These are phyloP conservation scores for Dryas alaskensis DNA, from an alignment of 306 rosid genomes.

Conservation along the genomic window DNA sequence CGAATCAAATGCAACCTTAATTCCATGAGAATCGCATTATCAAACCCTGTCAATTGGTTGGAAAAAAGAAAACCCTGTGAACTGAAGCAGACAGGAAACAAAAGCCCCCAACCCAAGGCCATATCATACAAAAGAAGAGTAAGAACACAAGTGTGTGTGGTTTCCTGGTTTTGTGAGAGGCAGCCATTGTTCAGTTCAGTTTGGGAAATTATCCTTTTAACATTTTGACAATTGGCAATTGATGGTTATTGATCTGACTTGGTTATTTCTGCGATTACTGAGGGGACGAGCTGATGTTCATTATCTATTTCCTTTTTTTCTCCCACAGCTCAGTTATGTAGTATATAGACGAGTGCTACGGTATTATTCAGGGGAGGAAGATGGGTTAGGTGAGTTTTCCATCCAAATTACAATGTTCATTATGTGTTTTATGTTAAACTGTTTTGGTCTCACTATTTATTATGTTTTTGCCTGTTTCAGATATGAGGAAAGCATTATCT, in stretches of 20 bases:
- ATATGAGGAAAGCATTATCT: constrained; percentile 97
- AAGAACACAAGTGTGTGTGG: not conserved
- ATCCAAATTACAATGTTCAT: not conserved
- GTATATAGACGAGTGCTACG: constrained; percentile 92
- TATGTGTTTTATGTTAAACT: not conserved
- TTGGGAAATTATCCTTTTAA: no score
- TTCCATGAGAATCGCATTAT: not conserved
- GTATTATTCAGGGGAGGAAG: constrained; percentile 97
- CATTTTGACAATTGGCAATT: no score
- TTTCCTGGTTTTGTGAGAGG: not conserved
- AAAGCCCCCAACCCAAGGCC: not conserved
- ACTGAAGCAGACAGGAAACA: not conserved
- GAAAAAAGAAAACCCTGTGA: not conserved
- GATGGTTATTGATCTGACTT: not conserved
- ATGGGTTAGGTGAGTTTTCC: constrained; percentile 75
- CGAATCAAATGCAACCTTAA: not conserved
- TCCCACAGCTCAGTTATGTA: constrained; percentile 81
- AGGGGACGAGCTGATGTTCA: constrained; percentile 11
- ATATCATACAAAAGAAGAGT: not conserved
- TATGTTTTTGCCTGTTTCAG: constrained; percentile 40
- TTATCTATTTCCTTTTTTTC: constrained; percentile 5
- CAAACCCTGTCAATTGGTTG: not conserved
- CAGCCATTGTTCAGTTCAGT: not conserved
- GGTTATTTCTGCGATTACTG: not conserved
- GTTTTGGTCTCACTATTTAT: constrained; percentile 11